phyloP scores from a whole-genome alignment of 2,329 filamentous ascomycete genomes.

The Hypoxylon rubiginosum region DNA sequence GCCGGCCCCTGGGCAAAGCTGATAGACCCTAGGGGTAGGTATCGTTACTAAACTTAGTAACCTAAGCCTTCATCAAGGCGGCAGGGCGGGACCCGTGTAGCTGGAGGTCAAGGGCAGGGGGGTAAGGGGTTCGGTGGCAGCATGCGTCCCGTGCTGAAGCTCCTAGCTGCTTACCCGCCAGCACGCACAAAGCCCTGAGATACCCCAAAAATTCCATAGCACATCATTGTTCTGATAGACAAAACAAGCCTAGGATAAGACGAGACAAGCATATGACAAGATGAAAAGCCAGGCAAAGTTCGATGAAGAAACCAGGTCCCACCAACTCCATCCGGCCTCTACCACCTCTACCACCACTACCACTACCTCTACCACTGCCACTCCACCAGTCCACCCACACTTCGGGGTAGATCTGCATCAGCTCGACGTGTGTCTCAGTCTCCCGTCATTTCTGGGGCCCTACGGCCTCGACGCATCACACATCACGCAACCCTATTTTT shows the following conservation, averaged over 20 bases:
- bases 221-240: constrained; percentile 32
- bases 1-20: neutral
- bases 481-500: constrained; percentile 15
- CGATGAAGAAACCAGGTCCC: constrained; percentile 33
- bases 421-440: constrained; percentile 38
- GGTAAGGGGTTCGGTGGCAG: constrained; percentile 18
- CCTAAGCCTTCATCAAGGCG: neutral
- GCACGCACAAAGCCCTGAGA: constrained; percentile 24
- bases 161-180: constrained; percentile 27
- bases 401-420: constrained; percentile 41
- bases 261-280: constrained; percentile 19
- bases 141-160: constrained; percentile 50
- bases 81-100: neutral
- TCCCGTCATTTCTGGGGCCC: constrained; percentile 35
- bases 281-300: constrained; percentile 16
- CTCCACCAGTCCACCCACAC: constrained; percentile 13
- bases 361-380: too few relatives aligned
- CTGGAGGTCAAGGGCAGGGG: constrained; percentile 1
- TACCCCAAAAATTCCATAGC: constrained; percentile 25
- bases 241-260: constrained; percentile 23
- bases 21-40: constrained; percentile 23
- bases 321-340: neutral
- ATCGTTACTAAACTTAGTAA: constrained; percentile 37
- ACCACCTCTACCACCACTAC: neutral
- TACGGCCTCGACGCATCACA: constrained; percentile 22